phyloP scores from a whole-genome alignment of 176 grass and related monocot species.

The Musa beccarii region DNA sequence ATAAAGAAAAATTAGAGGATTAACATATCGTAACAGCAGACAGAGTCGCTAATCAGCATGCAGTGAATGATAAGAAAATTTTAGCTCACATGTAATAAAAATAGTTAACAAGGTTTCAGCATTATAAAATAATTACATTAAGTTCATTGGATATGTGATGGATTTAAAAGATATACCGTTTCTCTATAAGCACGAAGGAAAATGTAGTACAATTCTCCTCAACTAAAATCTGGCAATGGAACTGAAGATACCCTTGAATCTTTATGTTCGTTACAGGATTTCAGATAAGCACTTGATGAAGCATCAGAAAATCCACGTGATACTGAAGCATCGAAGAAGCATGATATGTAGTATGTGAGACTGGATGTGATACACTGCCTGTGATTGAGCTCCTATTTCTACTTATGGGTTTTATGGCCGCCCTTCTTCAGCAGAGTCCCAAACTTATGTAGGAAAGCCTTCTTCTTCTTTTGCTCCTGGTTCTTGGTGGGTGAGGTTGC shows the following conservation, averaged over 20 bases:
- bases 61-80: neutral
- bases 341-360: neutral
- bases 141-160: neutral
- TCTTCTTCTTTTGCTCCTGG: slow-evolving; percentile 1
- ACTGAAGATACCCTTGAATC: neutral
- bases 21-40: neutral
- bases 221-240: slow-evolving; percentile 3
- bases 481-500: neutral
- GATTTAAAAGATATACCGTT: neutral
- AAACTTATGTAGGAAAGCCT: neutral
- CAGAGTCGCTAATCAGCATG: neutral
- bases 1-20: neutral
- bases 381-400: neutral
- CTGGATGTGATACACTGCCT: neutral
- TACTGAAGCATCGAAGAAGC: neutral
- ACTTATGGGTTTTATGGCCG: slow-evolving; percentile 1
- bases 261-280: neutral
- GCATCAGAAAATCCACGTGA: neutral
- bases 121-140: neutral
- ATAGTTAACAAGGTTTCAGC: neutral
- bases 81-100: neutral
- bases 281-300: slow-evolving; percentile 3
- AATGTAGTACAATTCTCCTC: neutral
- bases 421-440: slow-evolving; percentile 12
- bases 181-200: neutral